Evolutionary conservation across 2,329 filamentous ascomycete genomes (phyloP), one percentile per base, ranked within the genome.

Genomic region (Cladobotryum protrusum): DNA sequence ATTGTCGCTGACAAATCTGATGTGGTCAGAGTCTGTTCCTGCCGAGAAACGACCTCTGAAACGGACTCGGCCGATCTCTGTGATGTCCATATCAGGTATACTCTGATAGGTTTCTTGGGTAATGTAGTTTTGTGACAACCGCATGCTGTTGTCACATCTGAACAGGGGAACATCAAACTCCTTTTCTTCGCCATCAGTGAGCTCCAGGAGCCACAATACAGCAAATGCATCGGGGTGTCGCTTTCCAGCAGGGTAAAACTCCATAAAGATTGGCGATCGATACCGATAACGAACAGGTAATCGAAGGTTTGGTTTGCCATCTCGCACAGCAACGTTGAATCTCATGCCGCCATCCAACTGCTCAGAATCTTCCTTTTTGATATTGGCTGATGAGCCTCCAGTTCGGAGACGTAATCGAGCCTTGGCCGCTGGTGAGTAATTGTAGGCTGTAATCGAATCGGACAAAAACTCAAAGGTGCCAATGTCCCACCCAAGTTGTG

Each of bases 201-300:
- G 74, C 51, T 93, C 87, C 56, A 90, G 82, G 3, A 97, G 76
- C 93, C 92, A 97, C 24, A 96, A 70, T 1, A 86, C 76, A 0
- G 91, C 86, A 62, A 89, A 95, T 0, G 85, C 85, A 54, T 87
- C 83, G 1, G 85, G 75, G 52, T 81, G 78, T 24, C 87, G 83
- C 63, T 87, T 87, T 45, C 83, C 81, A 0, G 81, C 67, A 0
- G 79, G 72, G 57, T 89, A 84, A 60, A 97, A 87, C 61, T 96
- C 91, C 58, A 97, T 86, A 44, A 96, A 89, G 9, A 97, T 76
- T 0, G 92, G 91, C 0, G 89, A 92, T 35, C 92, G 82, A 70
- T 96, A 96, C 19, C 92, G 85, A 63, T 92, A 87, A 55, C 91
- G 89, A 36, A 97, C 89, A 0, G 93, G 93, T 2, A 99, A 77